Evolutionary conservation across 2,329 filamentous ascomycete species (phyloP).

Genomic region (Colletotrichum theobromicola): DNA sequence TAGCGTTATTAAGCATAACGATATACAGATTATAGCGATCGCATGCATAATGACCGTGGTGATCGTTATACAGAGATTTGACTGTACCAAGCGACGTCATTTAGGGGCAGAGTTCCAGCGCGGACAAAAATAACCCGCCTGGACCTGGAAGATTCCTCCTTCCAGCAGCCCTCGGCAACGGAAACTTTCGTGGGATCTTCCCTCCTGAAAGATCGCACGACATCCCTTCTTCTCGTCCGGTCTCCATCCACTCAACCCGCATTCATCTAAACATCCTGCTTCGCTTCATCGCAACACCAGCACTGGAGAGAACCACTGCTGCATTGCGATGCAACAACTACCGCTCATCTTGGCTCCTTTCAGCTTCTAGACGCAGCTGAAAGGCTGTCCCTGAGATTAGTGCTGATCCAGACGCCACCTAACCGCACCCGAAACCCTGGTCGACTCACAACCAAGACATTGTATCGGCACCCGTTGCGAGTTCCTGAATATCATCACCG

Average conservation of each 20-base stretch:
- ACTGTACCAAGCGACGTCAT: constrained; percentile 17
- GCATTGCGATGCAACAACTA: background rate
- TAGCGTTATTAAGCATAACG: too few species aligned
- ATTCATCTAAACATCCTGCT: background rate
- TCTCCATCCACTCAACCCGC: background rate
- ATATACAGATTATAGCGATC: too few species aligned
- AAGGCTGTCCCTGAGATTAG: background rate
- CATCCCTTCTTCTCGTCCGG: background rate
- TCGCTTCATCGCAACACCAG: background rate
- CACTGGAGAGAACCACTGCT: background rate
- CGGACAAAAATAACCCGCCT: background rate
- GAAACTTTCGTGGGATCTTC: background rate
- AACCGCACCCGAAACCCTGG: background rate
- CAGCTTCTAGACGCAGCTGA: constrained; percentile 10
- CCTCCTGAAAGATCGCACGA: background rate
- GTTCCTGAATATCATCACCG: background rate
- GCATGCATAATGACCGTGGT: too few species aligned
- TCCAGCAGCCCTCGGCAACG: background rate
- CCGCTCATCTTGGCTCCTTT: background rate
- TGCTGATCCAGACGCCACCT: constrained; percentile 6
- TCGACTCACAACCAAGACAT: background rate
- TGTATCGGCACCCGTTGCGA: background rate
- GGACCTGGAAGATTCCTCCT: background rate
- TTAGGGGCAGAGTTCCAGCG: background rate
- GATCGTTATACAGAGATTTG: too few species aligned